Conservation (phyloP, 345 rosid genomes). For the Gynandropsis gynandra region DNA sequence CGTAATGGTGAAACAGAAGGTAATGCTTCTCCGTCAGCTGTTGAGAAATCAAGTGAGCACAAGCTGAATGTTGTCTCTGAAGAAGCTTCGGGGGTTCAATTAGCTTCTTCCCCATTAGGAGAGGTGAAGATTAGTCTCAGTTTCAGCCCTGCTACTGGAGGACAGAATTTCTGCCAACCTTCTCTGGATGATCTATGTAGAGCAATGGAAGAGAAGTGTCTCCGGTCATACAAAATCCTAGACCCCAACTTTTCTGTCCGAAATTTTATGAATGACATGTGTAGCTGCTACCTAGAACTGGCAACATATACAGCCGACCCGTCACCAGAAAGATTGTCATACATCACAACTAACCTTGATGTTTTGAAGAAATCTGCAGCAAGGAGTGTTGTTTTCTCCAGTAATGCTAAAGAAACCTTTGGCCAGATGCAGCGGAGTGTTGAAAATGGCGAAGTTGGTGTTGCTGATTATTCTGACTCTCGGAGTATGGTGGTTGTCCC, state of each 20-base stretch:
- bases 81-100: conserved; percentile 38
- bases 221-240: conserved; percentile 60
- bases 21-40: conserved; percentile 12
- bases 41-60: conserved; percentile 13
- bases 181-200: conserved; percentile 58
- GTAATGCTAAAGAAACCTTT: background rate
- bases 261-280: conserved; percentile 68
- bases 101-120: conserved; percentile 68
- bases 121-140: conserved; percentile 80
- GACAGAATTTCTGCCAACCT: conserved; percentile 50
- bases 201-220: conserved; percentile 70
- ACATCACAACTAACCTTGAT: conserved; percentile 35
- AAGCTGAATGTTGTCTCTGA: conserved; percentile 15
- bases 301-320: conserved; percentile 48
- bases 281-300: conserved; percentile 67
- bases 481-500: conserved; percentile 43
- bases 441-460: conserved; percentile 21
- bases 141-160: conserved; percentile 52
- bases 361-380: conserved; percentile 41
- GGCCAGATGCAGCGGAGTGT: conserved; percentile 23
- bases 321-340: conserved; percentile 44
- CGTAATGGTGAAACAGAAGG: conserved; percentile 18
- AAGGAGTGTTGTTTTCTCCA: conserved; percentile 3
- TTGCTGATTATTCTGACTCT: conserved; percentile 5
- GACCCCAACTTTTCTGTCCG: conserved; percentile 65